Evolutionary conservation across 371 early-diverging fungal species (phyloP).

Genomic region (Mycotypha africana): DNA sequence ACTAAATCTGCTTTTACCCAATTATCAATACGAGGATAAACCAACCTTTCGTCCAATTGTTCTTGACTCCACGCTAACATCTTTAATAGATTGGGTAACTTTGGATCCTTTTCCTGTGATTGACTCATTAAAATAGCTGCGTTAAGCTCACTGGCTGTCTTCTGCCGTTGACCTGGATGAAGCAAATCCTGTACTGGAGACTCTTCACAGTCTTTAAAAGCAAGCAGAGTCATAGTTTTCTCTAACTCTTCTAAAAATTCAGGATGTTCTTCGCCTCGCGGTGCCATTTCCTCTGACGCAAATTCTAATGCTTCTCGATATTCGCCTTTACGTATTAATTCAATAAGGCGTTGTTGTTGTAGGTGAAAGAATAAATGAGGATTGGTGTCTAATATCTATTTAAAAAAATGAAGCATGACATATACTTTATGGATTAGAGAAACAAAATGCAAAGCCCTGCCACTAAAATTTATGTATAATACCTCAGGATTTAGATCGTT

Average conservation of each 20-base stretch:
- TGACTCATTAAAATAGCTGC: slow-evolving; percentile 87
- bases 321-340: slow-evolving; percentile 79
- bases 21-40: slow-evolving; percentile 82
- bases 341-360: slow-evolving; percentile 94
- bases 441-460: no score
- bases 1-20: slow-evolving; percentile 76
- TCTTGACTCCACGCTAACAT: slow-evolving; percentile 91
- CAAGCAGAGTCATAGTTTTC: slow-evolving; percentile 91
- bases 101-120: slow-evolving; percentile 90
- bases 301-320: slow-evolving; percentile 86
- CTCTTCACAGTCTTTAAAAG: slow-evolving; percentile 67
- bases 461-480: slow-evolving; percentile 7
- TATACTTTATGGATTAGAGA: neutral
- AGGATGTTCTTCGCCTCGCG: slow-evolving; percentile 92
- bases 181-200: slow-evolving; percentile 81
- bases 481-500: slow-evolving; percentile 97
- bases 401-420: neutral
- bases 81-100: slow-evolving; percentile 83
- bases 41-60: slow-evolving; percentile 72
- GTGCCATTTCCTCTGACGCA: slow-evolving; percentile 96
- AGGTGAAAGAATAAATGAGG: slow-evolving; percentile 92
- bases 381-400: slow-evolving; percentile 90
- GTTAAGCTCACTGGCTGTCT: slow-evolving; percentile 91
- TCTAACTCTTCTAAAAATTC: slow-evolving; percentile 93
- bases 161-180: slow-evolving; percentile 84